These are phyloP conservation scores for Mortierella alpina DNA, from an alignment of 192 early-diverging fungal species.

Conservation along the genomic window DNA sequence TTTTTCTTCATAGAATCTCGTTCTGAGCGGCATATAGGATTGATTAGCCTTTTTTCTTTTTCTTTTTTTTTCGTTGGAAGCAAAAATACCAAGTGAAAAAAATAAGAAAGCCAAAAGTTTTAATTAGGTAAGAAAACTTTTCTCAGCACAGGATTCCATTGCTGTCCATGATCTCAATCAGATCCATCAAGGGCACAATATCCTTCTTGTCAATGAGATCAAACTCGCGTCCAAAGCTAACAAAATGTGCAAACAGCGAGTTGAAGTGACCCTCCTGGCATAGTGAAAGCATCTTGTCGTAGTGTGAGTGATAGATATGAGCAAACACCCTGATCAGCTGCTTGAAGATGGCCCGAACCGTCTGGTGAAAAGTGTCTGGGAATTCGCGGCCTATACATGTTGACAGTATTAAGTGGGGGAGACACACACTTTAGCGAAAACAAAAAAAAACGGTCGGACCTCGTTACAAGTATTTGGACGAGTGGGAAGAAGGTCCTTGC, in stretches of 20 bases:
- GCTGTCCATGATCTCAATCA: slow-evolving; percentile 68
- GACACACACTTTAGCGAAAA: no score
- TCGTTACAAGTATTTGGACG: neutral
- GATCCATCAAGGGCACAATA: slow-evolving; percentile 81
- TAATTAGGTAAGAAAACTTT: no score
- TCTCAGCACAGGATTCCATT: slow-evolving; percentile 48
- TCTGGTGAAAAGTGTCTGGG: slow-evolving; percentile 78
- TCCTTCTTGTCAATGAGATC: slow-evolving; percentile 95
- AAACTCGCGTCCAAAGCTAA: slow-evolving; percentile 93
- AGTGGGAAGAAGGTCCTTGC: neutral
- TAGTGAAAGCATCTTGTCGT: slow-evolving; percentile 85
- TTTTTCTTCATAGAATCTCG: no score
- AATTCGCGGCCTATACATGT: slow-evolving; percentile 77
- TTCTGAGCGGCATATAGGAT: no score
- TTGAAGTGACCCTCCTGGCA: slow-evolving; percentile 92
- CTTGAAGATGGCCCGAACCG: slow-evolving; percentile 79
- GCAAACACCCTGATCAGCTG: slow-evolving; percentile 93
- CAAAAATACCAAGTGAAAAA: no score
- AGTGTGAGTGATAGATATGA: slow-evolving; percentile 94
- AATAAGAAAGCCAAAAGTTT: no score
- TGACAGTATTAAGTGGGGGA: no score
- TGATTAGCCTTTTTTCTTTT: no score
- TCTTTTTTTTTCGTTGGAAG: no score
- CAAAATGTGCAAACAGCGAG: slow-evolving; percentile 95
- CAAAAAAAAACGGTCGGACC: neutral